Conservation (phyloP, 108 stramenopile species). For the Nannochloropsis gaditana region DNA sequence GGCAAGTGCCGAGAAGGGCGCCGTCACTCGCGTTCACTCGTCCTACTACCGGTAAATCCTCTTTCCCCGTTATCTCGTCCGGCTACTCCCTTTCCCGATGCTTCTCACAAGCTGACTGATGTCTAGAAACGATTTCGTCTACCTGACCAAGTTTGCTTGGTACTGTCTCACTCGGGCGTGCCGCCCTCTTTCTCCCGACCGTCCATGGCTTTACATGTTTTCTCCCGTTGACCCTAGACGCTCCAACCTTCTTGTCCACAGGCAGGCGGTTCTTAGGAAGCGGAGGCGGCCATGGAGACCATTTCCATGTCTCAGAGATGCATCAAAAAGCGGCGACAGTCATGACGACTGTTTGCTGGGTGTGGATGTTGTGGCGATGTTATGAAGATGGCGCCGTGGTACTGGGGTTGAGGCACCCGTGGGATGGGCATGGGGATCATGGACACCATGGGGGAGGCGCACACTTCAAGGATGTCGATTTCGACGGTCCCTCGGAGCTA, state of each 20-base stretch:
- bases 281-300: neutral
- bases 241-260: neutral
- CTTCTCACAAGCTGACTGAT: too few species aligned
- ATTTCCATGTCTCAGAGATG: constrained; percentile 4
- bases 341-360: constrained; percentile 5
- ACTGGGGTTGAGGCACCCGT: neutral
- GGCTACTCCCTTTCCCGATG: too few species aligned
- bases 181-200: neutral
- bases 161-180: neutral
- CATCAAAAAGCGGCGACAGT: constrained; percentile 8
- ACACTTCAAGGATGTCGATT: neutral
- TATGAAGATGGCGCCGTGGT: constrained; percentile 2
- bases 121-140: too few species aligned
- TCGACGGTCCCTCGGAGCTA: constrained; percentile 1
- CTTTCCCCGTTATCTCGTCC: neutral
- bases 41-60: neutral
- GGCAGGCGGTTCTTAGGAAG: neutral
- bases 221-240: neutral
- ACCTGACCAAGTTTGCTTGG: neutral
- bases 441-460: neutral
- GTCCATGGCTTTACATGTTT: neutral
- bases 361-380: neutral
- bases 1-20: neutral
- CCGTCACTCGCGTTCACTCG: neutral
- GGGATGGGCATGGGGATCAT: neutral